Evolutionary conservation across 177 flowering plant genomes (phyloP).

Genomic region (Telopea speciosissima): DNA sequence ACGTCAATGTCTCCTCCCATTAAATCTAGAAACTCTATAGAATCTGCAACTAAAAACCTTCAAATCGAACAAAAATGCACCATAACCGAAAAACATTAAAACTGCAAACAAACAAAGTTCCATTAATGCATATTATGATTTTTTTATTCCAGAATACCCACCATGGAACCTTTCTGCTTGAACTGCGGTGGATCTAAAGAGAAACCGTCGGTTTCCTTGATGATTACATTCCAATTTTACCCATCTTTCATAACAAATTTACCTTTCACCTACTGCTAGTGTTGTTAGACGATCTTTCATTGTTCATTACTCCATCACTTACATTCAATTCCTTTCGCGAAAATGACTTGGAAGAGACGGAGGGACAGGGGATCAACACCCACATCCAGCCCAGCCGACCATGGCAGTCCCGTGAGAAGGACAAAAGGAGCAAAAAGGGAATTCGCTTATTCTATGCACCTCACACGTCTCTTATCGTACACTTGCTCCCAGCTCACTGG

Average conservation of each 20-base stretch:
- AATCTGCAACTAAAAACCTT: slow-evolving; percentile 9
- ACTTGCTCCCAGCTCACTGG: slow-evolving; percentile 9
- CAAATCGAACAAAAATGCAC: neutral
- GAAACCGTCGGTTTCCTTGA: neutral
- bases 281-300: slow-evolving; percentile 4
- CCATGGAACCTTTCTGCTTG: neutral
- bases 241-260: neutral
- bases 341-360: slow-evolving; percentile 17
- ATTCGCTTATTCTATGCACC: slow-evolving; percentile 12
- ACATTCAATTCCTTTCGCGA: slow-evolving; percentile 32
- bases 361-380: slow-evolving; percentile 17
- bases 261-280: neutral
- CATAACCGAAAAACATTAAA: neutral
- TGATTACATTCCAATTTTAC: neutral
- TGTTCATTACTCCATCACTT: slow-evolving; percentile 12
- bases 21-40: slow-evolving; percentile 17
- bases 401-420: slow-evolving; percentile 67
- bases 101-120: too few species aligned
- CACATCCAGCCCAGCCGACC: slow-evolving; percentile 46
- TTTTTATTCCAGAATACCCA: neutral
- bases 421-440: slow-evolving; percentile 23
- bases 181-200: slow-evolving; percentile 3
- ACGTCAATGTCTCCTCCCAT: slow-evolving; percentile 30
- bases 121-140: neutral
- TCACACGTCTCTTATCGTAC: slow-evolving; percentile 11